Base-by-base conservation (phyloP, 2,329 filamentous ascomycete genomes). In the Gyromitra esculenta region DNA sequence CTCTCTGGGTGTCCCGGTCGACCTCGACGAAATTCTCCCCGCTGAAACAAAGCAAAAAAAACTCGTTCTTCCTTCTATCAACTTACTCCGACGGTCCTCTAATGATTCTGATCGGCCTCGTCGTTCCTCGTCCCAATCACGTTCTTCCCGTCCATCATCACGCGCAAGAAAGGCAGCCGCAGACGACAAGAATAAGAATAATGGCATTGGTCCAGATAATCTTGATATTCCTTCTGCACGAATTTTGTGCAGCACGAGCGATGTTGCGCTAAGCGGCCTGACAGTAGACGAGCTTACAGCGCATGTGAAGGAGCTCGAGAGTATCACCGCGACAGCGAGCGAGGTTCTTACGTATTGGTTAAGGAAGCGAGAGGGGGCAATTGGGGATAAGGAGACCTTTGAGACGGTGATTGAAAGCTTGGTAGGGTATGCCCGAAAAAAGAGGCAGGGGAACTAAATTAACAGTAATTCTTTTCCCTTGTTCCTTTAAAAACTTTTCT, bases 41-140 rank as follows among this genome's bases (percentile, higher is more conserved):
- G 94, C 95, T 0, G 80, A 80, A 59, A 97, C 93, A 11, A 98
- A 98, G 84, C 96, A 99, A 83, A 98, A 98, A 87, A 98, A 98
- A 83, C 90, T 99, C 18, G 88, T 99, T 3, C 88, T 99, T 0
- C 96, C 96, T 0, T 97, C 94, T 5, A 90, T 79, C 81, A 83
- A 77, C 77, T 83, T 50, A 60, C 73, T 72, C 25, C 75, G 79
- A 25, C 76, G 79, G 11, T 78, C 76, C 15, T 76, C 79, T 8
- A 74, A 76, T 25, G 59, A 68, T 9, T 67, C 68, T 21, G 74
- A 75, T 15, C 62, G 79, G n/a, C 80, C 82, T 31, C 81, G 86
- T 18, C 85, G 85, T 72, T 83, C 84, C 64, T 87, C 84, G 77
- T 91, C 85, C 35, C 87, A 86, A 43, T 83, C 75, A 41, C 57